A percentile compares a stretch with the other conserved stretches of the same genome.
phyloP scores from a whole-genome alignment of 345 rosid genomes.

The Pugionium dolabratum region DNA sequence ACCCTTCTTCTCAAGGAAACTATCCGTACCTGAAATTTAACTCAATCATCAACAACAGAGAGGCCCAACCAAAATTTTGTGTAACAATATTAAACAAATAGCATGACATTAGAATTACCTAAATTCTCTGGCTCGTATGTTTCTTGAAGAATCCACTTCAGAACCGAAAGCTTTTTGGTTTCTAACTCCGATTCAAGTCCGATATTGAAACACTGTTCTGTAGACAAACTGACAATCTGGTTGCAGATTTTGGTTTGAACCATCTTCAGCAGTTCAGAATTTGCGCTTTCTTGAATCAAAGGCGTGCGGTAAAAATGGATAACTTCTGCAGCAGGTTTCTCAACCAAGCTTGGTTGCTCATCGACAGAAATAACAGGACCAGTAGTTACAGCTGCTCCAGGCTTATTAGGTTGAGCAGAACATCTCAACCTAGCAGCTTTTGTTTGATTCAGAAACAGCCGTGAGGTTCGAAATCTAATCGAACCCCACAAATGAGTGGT shows the following conservation, averaged over 20 bases:
- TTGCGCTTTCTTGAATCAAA: constrained; percentile 72
- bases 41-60: constrained; percentile 17
- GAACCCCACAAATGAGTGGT: constrained; percentile 52
- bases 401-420: constrained; percentile 47
- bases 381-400: constrained; percentile 52
- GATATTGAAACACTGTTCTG: constrained; percentile 85
- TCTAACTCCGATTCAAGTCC: constrained; percentile 54
- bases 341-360: constrained; percentile 50
- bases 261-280: constrained; percentile 58
- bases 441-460: constrained; percentile 21
- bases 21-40: constrained; percentile 52
- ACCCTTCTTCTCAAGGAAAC: constrained; percentile 78
- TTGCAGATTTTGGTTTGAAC: constrained; percentile 64
- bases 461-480: constrained; percentile 29
- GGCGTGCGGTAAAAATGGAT: constrained; percentile 78
- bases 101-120: constrained; percentile 37
- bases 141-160: constrained; percentile 87
- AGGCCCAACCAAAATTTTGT: background rate
- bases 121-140: constrained; percentile 89
- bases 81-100: background rate
- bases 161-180: constrained; percentile 54
- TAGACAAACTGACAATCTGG: constrained; percentile 70
- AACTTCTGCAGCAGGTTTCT: constrained; percentile 60
- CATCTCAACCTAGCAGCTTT: constrained; percentile 54
- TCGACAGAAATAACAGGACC: constrained; percentile 44